Base-by-base conservation (phyloP, 345 rosid species). In the Cochlearia excelsa region DNA sequence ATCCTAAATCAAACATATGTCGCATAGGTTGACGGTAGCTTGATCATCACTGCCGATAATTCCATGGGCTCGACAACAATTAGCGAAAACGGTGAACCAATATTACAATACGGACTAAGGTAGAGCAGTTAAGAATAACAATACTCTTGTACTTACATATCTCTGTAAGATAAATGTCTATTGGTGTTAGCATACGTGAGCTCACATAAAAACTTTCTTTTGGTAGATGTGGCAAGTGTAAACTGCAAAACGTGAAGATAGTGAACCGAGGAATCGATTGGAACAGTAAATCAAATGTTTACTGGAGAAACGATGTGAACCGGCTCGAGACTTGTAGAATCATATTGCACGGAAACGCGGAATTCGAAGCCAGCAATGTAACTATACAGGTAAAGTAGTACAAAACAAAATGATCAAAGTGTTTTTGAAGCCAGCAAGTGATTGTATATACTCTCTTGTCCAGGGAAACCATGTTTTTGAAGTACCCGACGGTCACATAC, bases 381-480 rank as follows among this genome's bases (percentile, higher is more conserved):
- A 77, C 78, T 57, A 30, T 92, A 69, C 70, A 88, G 95, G 95
- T 91, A 66, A n/a, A 41, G 40, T 11, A 11, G 40, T 5, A 5
- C 7, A 37, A 4, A 6, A 37, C 7, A 3, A 47, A 10, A 59
- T 26, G 59, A 34, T 35, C 2, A n/a, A 39, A 16, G 23, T 23
- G 6, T 40, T 54, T 39, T 46, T 16, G 43, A 40, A 31, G 16
- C 39, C 16, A 51, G 3, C 26, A n/a, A 31, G 40, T 54, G 50
- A 3, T 2, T 6, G 2, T 2, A 37, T 37, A 37, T 37, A 3
- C 33, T 23, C 53, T 51, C 46, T 39, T 52, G 34, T 50, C 31
- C 86, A 88, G 98, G 96, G 96, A 59, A 77, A 83, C 82, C 91
- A 81, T 72, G 77, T 72, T 43, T 92, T 81, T 74, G 93, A 88